Evolutionary conservation across 176 grass and related monocot genomes (phyloP).

Genomic region (Musa itinerans): DNA sequence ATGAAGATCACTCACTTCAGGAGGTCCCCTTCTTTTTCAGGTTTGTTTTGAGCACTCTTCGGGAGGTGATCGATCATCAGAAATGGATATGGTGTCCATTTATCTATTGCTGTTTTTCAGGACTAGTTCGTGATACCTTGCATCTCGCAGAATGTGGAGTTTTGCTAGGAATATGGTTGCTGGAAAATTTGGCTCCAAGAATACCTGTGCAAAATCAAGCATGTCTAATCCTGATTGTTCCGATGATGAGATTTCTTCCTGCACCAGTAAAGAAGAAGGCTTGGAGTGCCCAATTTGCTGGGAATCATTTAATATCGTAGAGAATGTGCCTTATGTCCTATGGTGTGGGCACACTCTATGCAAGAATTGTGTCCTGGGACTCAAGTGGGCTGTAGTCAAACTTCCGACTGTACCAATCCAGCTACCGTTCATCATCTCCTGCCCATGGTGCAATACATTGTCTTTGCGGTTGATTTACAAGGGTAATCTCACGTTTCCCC

Average conservation of each 20-base stretch:
- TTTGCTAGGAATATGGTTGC: slow-evolving; percentile 33
- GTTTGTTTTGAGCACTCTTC: not conserved
- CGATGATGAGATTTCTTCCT: slow-evolving; percentile 63
- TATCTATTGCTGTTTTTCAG: not conserved
- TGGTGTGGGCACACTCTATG: slow-evolving; percentile 85
- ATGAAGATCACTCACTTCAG: not conserved
- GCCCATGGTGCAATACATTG: slow-evolving; percentile 63
- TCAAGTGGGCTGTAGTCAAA: slow-evolving; percentile 71
- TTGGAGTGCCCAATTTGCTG: slow-evolving; percentile 81
- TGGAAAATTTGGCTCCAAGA: slow-evolving; percentile 29
- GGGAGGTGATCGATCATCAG: not conserved
- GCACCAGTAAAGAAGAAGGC: slow-evolving; percentile 56
- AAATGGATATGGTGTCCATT: not conserved
- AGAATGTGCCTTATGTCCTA: slow-evolving; percentile 66
- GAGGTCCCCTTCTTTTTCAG: not conserved
- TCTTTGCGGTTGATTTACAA: slow-evolving; percentile 66
- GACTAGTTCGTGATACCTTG: not conserved
- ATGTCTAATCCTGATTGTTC: slow-evolving; percentile 35
- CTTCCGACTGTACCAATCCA: slow-evolving; percentile 54
- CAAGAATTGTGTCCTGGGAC: slow-evolving; percentile 73
- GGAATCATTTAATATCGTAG: slow-evolving; percentile 83
- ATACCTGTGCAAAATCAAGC: not conserved
- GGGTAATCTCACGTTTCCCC: slow-evolving; percentile 57
- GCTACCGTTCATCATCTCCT: slow-evolving; percentile 64
- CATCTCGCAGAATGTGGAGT: slow-evolving; percentile 29